Conservation (phyloP, 169 alveolate species). For the Eimeria sp. region DNA sequence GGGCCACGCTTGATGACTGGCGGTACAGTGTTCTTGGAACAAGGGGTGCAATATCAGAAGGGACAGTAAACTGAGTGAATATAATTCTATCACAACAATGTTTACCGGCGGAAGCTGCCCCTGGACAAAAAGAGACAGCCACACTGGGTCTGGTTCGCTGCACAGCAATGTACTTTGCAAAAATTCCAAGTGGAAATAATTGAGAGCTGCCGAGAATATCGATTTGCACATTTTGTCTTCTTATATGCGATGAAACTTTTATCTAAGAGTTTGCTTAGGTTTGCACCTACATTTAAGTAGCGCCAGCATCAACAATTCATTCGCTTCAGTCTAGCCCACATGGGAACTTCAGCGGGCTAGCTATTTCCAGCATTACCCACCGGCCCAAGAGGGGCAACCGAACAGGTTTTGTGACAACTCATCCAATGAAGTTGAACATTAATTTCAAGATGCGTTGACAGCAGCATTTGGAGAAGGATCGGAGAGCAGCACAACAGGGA, state of each 20-base stretch:
- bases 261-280: not conserved
- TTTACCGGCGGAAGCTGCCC: not conserved
- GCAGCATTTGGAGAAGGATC: not conserved
- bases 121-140: not conserved
- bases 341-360: not conserved
- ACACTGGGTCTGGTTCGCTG: not conserved
- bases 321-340: not conserved
- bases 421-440: not conserved
- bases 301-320: not conserved
- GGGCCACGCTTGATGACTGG: not conserved
- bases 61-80: not conserved
- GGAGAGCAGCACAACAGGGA: constrained; percentile 25
- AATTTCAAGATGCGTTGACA: not conserved
- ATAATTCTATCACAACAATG: not conserved
- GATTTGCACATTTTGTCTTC: not conserved
- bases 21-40: not conserved
- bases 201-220: not conserved
- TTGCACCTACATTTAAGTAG: not conserved
- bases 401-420: not conserved
- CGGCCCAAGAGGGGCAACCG: not conserved
- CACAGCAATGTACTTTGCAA: not conserved
- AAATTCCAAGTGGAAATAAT: not conserved
- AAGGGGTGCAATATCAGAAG: not conserved
- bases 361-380: not conserved
- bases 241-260: not conserved